Conservation (phyloP, 495 filamentous ascomycete species). For the Neurospora intermedia region DNA sequence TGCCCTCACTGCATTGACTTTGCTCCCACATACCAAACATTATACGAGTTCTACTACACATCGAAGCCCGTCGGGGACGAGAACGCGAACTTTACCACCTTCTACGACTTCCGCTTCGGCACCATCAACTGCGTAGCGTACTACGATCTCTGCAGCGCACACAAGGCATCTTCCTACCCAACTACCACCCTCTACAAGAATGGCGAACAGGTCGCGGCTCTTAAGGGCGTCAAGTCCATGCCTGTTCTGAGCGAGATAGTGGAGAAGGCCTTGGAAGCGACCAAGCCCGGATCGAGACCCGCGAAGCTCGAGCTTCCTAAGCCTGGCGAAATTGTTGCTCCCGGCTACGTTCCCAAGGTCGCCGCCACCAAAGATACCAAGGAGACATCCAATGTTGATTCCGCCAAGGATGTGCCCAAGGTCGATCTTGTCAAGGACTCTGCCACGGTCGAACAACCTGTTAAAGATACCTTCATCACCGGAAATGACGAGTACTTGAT, state of each 20-base stretch:
- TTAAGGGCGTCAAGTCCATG: conserved; percentile 52
- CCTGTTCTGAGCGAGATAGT: conserved; percentile 52
- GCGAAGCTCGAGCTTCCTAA: conserved; percentile 32
- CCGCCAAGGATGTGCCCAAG: conserved; percentile 1
- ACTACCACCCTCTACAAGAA: conserved; percentile 75
- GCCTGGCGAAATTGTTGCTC: conserved; percentile 21
- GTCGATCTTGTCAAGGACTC: conserved; percentile 4
- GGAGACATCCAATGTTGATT: neutral
- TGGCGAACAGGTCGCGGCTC: conserved; percentile 53
- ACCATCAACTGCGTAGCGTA: conserved; percentile 74
- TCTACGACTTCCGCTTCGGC: conserved; percentile 86
- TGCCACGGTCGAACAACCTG: conserved; percentile 5
- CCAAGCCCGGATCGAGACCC: conserved; percentile 69
- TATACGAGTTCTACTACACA: conserved; percentile 95
- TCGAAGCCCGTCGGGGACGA: conserved; percentile 49
- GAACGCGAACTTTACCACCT: conserved; percentile 43
- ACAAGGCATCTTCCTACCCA: conserved; percentile 58
- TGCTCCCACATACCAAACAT: conserved; percentile 80
- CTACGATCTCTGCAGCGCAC: conserved; percentile 57
- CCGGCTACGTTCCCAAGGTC: neutral
- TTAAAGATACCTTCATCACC: neutral
- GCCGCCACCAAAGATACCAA: neutral
- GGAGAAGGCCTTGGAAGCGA: conserved; percentile 67
- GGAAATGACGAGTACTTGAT: neutral
- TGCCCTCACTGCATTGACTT: conserved; percentile 73